Percentiles rank a stretch among this genome's conserved stretches.
phyloP scores from a whole-genome alignment of 345 rosid genomes.

The Cardamine resedifolia region DNA sequence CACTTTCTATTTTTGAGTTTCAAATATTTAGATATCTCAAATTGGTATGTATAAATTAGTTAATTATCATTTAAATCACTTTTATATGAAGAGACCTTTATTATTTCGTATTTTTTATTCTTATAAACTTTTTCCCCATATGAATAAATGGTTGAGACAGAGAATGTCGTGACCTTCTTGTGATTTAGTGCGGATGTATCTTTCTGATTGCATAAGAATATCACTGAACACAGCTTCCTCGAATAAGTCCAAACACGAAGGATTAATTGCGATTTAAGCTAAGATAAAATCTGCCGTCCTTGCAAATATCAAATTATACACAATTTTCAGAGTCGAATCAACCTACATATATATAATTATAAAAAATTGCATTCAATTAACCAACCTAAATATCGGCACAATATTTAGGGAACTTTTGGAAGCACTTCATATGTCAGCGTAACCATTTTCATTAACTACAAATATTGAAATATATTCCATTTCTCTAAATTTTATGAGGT shows the following conservation, averaged over 20 bases:
- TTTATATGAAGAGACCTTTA: background rate
- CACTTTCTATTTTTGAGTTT: background rate
- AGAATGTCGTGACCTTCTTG: constrained; percentile 41
- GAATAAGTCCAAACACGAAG: constrained; percentile 28
- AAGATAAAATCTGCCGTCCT: constrained; percentile 13
- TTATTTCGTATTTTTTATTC: background rate
- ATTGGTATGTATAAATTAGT: background rate
- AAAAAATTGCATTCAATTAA: background rate
- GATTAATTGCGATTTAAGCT: constrained; percentile 7
- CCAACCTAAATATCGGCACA: constrained; percentile 22
- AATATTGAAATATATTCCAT: background rate
- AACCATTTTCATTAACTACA: constrained; percentile 6
- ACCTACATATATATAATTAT: background rate
- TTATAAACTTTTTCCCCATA: background rate
- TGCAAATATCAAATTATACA: constrained; percentile 3
- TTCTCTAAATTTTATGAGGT: background rate
- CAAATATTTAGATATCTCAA: background rate
- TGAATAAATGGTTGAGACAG: constrained; percentile 32
- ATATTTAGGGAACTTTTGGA: constrained; percentile 34
- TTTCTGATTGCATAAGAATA: constrained; percentile 23
- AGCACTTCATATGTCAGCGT: constrained; percentile 24
- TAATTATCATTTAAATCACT: background rate
- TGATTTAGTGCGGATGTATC: constrained; percentile 23
- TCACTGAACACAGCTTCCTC: constrained; percentile 15
- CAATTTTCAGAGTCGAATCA: background rate